A percentile compares a stretch with the other conserved stretches of the same genome.
Evolutionary conservation across 179 eudicot genomes (phyloP).

Genomic region (Patellifolia procumbens): DNA sequence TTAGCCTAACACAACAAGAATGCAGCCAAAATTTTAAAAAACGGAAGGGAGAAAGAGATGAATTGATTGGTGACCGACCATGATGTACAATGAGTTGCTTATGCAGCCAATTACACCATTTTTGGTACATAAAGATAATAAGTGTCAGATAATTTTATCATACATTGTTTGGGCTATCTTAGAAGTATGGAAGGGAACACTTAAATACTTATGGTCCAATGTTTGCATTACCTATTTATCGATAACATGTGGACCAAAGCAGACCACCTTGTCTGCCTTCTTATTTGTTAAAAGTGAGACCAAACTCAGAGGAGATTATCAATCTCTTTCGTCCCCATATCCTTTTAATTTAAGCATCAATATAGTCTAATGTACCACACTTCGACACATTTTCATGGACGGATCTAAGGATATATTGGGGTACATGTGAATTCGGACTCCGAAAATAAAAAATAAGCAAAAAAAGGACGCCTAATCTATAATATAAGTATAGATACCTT

Average conservation of each 20-base stretch:
- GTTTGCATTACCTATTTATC: neutral
- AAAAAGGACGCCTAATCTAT: no score
- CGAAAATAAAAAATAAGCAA: no score
- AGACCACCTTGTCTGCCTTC: slow-evolving; percentile 9
- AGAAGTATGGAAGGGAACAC: neutral
- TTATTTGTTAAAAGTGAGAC: slow-evolving; percentile 9
- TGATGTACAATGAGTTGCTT: slow-evolving; percentile 11
- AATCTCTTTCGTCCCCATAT: neutral
- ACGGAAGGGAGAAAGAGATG: neutral
- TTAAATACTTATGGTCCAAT: slow-evolving; percentile 12
- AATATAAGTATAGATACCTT: no score
- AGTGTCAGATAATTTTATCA: neutral
- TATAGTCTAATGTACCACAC: slow-evolving; percentile 5
- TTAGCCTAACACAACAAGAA: neutral
- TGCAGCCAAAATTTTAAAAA: no score
- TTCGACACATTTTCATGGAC: slow-evolving; percentile 14
- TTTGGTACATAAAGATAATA: slow-evolving; percentile 4
- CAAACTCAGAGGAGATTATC: neutral
- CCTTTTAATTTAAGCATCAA: neutral
- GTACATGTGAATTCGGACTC: no score
- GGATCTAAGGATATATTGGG: no score
- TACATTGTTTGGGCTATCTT: neutral
- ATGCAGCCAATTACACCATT: slow-evolving; percentile 9
- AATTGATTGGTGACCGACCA: slow-evolving; percentile 25
- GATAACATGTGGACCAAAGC: slow-evolving; percentile 26